phyloP scores from a whole-genome alignment of 2,329 filamentous ascomycete genomes.

The Aureobasidium sp. region DNA sequence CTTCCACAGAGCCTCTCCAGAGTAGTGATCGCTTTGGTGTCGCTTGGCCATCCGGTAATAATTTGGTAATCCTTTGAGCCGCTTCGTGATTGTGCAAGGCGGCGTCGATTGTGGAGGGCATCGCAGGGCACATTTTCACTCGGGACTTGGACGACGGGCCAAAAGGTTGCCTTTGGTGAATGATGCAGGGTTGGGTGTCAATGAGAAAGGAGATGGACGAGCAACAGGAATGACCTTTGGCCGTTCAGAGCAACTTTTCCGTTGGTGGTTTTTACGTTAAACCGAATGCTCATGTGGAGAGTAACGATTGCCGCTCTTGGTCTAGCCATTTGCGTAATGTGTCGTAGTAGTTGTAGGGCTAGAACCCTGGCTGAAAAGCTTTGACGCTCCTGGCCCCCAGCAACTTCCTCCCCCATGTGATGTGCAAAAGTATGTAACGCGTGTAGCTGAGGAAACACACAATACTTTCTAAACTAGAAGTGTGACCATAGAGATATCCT shows the following conservation, averaged over 20 bases:
- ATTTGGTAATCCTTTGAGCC: neutral
- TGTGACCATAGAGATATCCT: too few relatives aligned
- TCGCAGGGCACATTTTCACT: neutral
- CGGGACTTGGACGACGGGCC: neutral
- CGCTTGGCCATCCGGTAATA: neutral
- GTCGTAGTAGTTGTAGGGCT: neutral
- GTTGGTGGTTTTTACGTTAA: neutral
- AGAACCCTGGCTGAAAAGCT: neutral
- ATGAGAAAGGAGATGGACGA: neutral
- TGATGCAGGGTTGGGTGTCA: neutral
- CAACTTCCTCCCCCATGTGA: too few relatives aligned
- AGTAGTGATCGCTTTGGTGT: neutral
- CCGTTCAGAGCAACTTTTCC: neutral
- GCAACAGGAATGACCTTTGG: neutral
- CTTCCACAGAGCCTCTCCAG: conserved; percentile 5
- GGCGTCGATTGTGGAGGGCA: neutral
- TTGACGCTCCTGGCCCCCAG: neutral
- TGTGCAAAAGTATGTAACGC: too few relatives aligned
- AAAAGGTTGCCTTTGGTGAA: neutral
- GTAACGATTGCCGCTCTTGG: neutral
- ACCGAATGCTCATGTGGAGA: neutral
- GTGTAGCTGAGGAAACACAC: too few relatives aligned
- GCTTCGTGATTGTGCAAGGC: neutral
- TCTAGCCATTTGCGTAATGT: neutral
- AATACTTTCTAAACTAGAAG: too few relatives aligned